Percentiles rank a stretch among this genome's conserved stretches.
These are phyloP conservation scores for Mediolabrus comicus DNA, from an alignment of 108 stramenopile genomes.

Conservation along the genomic window DNA sequence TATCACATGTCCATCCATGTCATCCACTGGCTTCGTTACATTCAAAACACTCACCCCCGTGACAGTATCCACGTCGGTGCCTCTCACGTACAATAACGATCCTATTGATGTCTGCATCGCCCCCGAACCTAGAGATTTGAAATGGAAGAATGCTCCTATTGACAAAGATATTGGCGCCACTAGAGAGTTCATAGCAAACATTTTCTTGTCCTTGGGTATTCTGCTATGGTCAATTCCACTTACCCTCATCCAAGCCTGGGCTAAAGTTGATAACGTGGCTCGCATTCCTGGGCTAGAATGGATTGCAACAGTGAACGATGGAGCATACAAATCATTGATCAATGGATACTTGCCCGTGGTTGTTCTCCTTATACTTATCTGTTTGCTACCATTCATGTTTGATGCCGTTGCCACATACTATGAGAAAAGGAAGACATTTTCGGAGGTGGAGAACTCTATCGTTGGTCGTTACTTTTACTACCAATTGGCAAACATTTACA, in stretches of 20 bases:
- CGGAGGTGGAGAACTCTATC: conserved; percentile 51
- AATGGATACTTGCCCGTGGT: conserved; percentile 65
- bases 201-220: conserved; percentile 41
- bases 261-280: conserved; percentile 48
- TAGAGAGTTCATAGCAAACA: conserved; percentile 42
- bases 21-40: conserved; percentile 60
- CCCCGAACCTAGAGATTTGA: conserved; percentile 56
- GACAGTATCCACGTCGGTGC: conserved; percentile 42
- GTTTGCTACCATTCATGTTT: conserved; percentile 52
- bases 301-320: conserved; percentile 29
- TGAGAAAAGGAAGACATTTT: conserved; percentile 56
- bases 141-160: conserved; percentile 55
- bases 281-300: conserved; percentile 46
- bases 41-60: conserved; percentile 53
- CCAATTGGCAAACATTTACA: conserved; percentile 60
- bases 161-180: conserved; percentile 34
- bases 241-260: conserved; percentile 51
- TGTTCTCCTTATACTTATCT: conserved; percentile 51
- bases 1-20: conserved; percentile 49
- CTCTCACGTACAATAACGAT: conserved; percentile 46
- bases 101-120: conserved; percentile 43
- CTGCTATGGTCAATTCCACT: conserved; percentile 59
- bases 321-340: conserved; percentile 30
- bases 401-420: conserved; percentile 43
- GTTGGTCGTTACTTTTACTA: conserved; percentile 46